Conservation (phyloP, 2,329 filamentous ascomycete genomes). For the Davidsoniella virescens region DNA sequence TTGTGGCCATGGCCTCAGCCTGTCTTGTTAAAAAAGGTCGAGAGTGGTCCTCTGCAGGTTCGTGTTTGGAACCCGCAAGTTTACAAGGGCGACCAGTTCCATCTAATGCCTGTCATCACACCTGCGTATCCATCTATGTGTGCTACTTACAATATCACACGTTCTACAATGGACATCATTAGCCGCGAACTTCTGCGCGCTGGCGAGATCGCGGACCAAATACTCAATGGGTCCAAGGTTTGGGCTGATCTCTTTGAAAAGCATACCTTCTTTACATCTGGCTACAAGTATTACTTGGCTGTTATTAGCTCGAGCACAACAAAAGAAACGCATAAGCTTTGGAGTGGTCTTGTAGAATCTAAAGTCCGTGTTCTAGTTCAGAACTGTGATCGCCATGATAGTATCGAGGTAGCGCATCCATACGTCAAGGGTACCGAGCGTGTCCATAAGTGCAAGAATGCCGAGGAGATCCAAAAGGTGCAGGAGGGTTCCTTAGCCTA, state of each 20-base stretch:
- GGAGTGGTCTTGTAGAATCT: constrained; percentile 86
- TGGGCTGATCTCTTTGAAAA: constrained; percentile 85
- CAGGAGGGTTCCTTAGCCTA: constrained; percentile 36
- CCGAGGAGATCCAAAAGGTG: constrained; percentile 33
- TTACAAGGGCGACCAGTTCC: constrained; percentile 65
- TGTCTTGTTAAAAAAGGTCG: constrained; percentile 77
- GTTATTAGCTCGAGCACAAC: constrained; percentile 69
- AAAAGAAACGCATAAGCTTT: constrained; percentile 70
- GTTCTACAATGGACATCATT: constrained; percentile 73
- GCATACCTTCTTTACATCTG: constrained; percentile 83
- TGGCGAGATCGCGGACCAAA: constrained; percentile 59
- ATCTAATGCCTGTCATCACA: constrained; percentile 96
- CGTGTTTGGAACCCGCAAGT: constrained; percentile 91
- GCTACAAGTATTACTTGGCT: constrained; percentile 90
- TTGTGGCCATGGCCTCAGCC: constrained; percentile 90
- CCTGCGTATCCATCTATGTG: constrained; percentile 97
- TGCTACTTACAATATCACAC: constrained; percentile 82
- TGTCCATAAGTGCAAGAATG: constrained; percentile 51
- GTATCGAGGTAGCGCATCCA: constrained; percentile 70
- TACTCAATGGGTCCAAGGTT: constrained; percentile 56
- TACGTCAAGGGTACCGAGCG: constrained; percentile 90
- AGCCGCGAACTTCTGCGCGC: constrained; percentile 67
- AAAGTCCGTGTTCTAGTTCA: constrained; percentile 77
- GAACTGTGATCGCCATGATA: constrained; percentile 63
- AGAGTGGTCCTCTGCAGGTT: constrained; percentile 63